phyloP scores from a whole-genome alignment of 2,329 filamentous ascomycete genomes.

The Stemphylium beticola region DNA sequence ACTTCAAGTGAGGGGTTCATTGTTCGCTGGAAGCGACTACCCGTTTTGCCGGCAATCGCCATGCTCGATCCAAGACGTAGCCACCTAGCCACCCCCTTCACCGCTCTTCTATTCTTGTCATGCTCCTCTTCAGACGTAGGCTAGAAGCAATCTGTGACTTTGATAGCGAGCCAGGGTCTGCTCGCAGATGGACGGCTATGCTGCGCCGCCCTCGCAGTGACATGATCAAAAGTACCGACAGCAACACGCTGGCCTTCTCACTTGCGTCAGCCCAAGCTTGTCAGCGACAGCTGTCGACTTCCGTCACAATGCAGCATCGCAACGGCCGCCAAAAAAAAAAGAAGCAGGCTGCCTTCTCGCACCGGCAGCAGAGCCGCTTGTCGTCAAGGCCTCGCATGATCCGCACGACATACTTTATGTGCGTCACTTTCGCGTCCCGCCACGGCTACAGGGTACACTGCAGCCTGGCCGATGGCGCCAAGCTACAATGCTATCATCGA shows the following conservation, averaged over 20 bases:
- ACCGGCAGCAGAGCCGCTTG: constrained; percentile 36
- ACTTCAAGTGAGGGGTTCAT: constrained; percentile 31
- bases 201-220: constrained; percentile 19
- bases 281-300: constrained; percentile 23
- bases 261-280: constrained; percentile 5
- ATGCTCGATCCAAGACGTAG: constrained; percentile 4
- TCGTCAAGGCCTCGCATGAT: constrained; percentile 31
- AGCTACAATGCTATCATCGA: constrained; percentile 14
- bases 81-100: constrained; percentile 23
- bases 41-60: constrained; percentile 38
- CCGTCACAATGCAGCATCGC: constrained; percentile 34
- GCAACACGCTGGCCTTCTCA: constrained; percentile 3
- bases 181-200: constrained; percentile 21
- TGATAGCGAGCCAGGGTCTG: constrained; percentile 29
- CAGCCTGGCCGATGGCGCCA: constrained; percentile 34
- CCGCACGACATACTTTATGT: constrained; percentile 46
- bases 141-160: constrained; percentile 34
- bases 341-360: constrained; percentile 33
- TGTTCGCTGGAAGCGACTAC: constrained; percentile 24
- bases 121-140: constrained; percentile 18
- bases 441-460: constrained; percentile 35
- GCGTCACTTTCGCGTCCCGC: constrained; percentile 39
- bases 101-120: constrained; percentile 45
- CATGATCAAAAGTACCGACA: constrained; percentile 17
- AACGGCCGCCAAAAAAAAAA: constrained; percentile 28